Conservation (phyloP, 352 stramenopile species). For the Pythium guiyangense region DNA sequence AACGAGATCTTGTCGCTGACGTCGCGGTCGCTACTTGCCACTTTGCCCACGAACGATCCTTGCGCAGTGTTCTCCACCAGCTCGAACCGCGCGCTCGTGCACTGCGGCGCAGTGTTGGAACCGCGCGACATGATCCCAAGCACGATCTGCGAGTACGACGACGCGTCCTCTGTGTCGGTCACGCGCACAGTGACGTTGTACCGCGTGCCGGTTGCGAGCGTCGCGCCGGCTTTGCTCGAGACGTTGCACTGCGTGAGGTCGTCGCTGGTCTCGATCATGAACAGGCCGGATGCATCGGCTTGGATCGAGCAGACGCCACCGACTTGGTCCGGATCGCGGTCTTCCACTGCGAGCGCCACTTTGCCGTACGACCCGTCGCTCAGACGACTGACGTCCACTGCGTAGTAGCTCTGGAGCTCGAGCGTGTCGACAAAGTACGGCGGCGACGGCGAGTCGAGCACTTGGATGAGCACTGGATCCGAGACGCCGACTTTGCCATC, state of each 20-base stretch:
- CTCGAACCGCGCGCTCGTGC: conserved; percentile 18
- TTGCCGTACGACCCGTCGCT: conserved; percentile 36
- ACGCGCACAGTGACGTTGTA: conserved; percentile 18
- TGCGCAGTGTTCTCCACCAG: conserved; percentile 41
- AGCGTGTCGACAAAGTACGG: conserved; percentile 43
- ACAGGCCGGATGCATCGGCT: conserved; percentile 18
- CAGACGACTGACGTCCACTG: conserved; percentile 42
- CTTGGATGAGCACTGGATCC: conserved; percentile 28
- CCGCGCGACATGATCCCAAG: conserved; percentile 38
- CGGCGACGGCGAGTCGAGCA: conserved; percentile 33
- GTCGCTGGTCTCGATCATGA: conserved; percentile 19
- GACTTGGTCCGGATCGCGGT: conserved; percentile 37
- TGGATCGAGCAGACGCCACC: conserved; percentile 40
- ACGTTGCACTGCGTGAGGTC: conserved; percentile 22
- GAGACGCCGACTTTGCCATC: conserved; percentile 34
- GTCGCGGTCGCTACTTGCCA: conserved; percentile 36
- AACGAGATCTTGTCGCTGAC: conserved; percentile 28
- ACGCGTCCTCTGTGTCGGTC: conserved; percentile 30
- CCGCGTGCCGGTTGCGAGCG: conserved; percentile 11
- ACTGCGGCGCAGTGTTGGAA: conserved; percentile 44
- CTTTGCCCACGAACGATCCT: conserved; percentile 18
- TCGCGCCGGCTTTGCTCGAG: conserved; percentile 8
- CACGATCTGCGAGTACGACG: conserved; percentile 34
- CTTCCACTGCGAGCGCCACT: conserved; percentile 35
- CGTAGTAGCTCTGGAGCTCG: conserved; percentile 22